Percentiles rank a stretch among this genome's conserved stretches.
These are phyloP conservation scores for Annona cherimola DNA, from an alignment of 164 flowering plant genomes.

Conservation along the genomic window DNA sequence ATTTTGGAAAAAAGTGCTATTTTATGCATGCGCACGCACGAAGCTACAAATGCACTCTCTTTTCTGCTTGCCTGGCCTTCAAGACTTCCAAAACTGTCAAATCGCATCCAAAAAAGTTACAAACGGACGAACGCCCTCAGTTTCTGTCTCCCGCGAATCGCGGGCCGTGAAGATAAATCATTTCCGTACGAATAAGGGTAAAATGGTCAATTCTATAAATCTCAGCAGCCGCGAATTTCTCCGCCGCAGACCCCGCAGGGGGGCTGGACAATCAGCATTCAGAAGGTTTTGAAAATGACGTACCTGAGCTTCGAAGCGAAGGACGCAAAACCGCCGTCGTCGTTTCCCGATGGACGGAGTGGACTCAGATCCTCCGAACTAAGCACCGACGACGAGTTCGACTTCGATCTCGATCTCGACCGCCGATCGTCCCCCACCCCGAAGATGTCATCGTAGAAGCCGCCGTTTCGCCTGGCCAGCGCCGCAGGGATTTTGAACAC, in stretches of 20 bases:
- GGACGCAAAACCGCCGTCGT: constrained; percentile 43
- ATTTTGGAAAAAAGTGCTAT: too few species aligned
- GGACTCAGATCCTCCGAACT: constrained; percentile 81
- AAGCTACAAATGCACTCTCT: too few species aligned
- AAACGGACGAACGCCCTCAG: too few species aligned
- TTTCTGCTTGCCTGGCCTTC: too few species aligned
- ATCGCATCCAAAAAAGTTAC: too few species aligned
- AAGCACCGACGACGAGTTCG: constrained; percentile 64
- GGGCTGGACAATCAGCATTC: not conserved
- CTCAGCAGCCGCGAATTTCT: not conserved
- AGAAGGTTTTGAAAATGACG: not conserved
- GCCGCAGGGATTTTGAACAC: constrained; percentile 49
- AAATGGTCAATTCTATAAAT: not conserved
- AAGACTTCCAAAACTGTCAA: too few species aligned
- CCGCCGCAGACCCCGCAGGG: not conserved
- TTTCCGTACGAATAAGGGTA: not conserved
- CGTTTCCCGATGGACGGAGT: constrained; percentile 36
- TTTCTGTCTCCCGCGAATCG: too few species aligned
- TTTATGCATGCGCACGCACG: too few species aligned
- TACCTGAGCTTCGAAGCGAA: constrained; percentile 76
- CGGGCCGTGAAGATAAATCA: too few species aligned
- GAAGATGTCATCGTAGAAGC: constrained; percentile 57
- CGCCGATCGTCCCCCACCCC: constrained; percentile 41
- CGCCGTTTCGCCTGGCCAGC: constrained; percentile 10
- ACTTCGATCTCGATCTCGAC: constrained; percentile 42